phyloP scores from a whole-genome alignment of 768 basidiomycete species.

The Pisolithus tinctorius region DNA sequence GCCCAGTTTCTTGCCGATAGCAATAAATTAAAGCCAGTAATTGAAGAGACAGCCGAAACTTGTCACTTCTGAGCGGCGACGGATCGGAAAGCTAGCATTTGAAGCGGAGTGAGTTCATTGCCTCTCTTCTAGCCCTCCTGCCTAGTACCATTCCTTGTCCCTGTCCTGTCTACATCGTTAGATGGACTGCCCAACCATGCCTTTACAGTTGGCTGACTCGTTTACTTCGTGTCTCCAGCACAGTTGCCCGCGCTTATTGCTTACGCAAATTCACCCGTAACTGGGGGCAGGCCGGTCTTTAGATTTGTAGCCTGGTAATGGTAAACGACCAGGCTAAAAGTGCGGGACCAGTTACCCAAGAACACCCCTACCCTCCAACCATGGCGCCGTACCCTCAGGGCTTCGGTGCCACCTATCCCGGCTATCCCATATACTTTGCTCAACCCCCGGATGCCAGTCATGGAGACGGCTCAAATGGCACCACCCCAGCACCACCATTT shows the following conservation, averaged over 20 bases:
- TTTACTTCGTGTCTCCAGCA: conserved; percentile 14
- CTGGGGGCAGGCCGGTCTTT: conserved; percentile 17
- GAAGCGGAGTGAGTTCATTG: conserved; percentile 29
- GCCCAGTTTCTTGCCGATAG: conserved; percentile 5
- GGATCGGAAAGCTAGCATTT: conserved; percentile 32
- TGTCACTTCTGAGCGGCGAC: conserved; percentile 31
- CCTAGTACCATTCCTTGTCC: neutral
- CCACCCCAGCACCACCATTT: conserved; percentile 25
- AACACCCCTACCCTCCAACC: conserved; percentile 23
- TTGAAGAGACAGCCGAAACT: conserved; percentile 9
- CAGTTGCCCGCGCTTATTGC: conserved; percentile 21
- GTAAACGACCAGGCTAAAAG: conserved; percentile 28
- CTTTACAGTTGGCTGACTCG: conserved; percentile 4
- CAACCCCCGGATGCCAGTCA: conserved; percentile 22
- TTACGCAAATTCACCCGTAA: conserved; percentile 25
- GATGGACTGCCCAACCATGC: conserved; percentile 3
- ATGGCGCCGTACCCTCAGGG: conserved; percentile 24
- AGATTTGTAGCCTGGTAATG: conserved; percentile 21
- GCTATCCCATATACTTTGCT: conserved; percentile 28
- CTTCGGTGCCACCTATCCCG: conserved; percentile 24
- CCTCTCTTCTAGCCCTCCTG: neutral
- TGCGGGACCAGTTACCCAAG: conserved; percentile 30
- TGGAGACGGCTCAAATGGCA: conserved; percentile 28
- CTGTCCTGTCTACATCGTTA: conserved; percentile 1
- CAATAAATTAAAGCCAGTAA: conserved; percentile 1